Base-by-base conservation (phyloP, 2,329 filamentous ascomycete species). In the Tolypocladium amazonense region DNA sequence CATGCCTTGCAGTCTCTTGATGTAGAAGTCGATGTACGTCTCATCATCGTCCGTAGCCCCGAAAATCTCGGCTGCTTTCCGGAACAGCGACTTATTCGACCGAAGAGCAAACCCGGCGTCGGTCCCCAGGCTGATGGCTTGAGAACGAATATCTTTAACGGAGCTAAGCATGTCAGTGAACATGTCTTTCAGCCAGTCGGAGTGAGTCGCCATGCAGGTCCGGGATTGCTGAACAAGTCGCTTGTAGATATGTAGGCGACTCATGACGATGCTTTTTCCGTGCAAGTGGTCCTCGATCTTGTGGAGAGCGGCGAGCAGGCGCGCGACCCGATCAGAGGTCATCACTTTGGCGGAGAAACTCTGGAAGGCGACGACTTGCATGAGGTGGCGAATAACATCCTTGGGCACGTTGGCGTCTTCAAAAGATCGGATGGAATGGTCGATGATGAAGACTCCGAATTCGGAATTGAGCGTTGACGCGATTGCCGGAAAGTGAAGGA, bases 101-200 rank as follows among this genome's bases (percentile, higher is more conserved):
- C 90, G 89, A 4, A 94, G 78, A 1, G 77, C 75, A 62, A 87
- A 84, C 11, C 88, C 87, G 25, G 88, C 86, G 59, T 91, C 84
- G 2, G 87, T 78, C 1, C 90, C 90, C 14, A 94, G 79, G 33
- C 82, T 79, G 56, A 97, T 87, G 2, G 92, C 92, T 52, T 87
- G 83, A 6, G 78, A 77, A 55, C 90, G 84, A 54, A 93, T 88
- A 47, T 96, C 91, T 66, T 87, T 88, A 56, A 92, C 77, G 38
- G 77, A 85, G 71, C 90, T 92, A 45, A 96, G 80, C 80, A 97
- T 87, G 56, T 91, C 90, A 25, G 85, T 85, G 63, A 97, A 86
- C 25, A 96, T 77, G 70, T 95, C 88, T 57, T 88, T 81, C 56
- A 97, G 78, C 93, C 94, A 99, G 61, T 90, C 81, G 3, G 82